These are phyloP conservation scores for Candida corydali DNA, from an alignment of 805 yeast genomes.

Conservation along the genomic window DNA sequence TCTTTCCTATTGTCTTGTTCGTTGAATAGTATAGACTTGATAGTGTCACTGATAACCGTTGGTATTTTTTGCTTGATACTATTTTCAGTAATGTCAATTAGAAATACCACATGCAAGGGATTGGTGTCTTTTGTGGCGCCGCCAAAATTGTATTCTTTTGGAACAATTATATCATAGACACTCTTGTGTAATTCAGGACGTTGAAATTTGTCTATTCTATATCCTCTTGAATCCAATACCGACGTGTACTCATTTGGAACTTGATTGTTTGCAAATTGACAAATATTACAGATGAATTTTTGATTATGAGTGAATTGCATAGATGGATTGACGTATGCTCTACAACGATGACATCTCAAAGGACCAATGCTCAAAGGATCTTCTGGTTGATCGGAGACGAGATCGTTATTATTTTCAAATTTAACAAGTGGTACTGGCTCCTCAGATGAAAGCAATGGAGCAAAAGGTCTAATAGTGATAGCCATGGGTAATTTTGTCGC, in stretches of 20 bases:
- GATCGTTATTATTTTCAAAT: constrained; percentile 25
- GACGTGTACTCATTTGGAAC: constrained; percentile 66
- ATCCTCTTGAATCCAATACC: constrained; percentile 56
- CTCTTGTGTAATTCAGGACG: constrained; percentile 81
- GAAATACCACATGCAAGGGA: constrained; percentile 65
- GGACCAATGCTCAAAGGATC: constrained; percentile 51
- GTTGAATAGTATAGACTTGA: constrained; percentile 46
- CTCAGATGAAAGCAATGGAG: constrained; percentile 46
- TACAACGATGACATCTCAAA: constrained; percentile 87
- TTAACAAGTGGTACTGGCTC: constrained; percentile 70
- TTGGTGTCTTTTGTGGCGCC: constrained; percentile 29
- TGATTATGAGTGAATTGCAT: constrained; percentile 64
- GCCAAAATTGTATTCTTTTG: constrained; percentile 59
- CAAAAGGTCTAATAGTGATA: constrained; percentile 79
- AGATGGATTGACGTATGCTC: constrained; percentile 84
- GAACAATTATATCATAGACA: constrained; percentile 81
- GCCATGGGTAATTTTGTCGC: constrained; percentile 80
- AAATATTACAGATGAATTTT: constrained; percentile 77
- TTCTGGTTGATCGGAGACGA: constrained; percentile 3
- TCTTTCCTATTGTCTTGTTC: constrained; percentile 14
- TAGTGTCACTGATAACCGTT: constrained; percentile 63
- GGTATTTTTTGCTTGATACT: constrained; percentile 59
- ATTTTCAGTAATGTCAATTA: constrained; percentile 64
- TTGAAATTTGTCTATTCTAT: constrained; percentile 56
- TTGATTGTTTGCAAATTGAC: constrained; percentile 65